A percentile compares a stretch with the other conserved stretches of the same genome.
Evolutionary conservation across 2,329 filamentous ascomycete genomes (phyloP).

Genomic region (Colletotrichum cordylinicola): DNA sequence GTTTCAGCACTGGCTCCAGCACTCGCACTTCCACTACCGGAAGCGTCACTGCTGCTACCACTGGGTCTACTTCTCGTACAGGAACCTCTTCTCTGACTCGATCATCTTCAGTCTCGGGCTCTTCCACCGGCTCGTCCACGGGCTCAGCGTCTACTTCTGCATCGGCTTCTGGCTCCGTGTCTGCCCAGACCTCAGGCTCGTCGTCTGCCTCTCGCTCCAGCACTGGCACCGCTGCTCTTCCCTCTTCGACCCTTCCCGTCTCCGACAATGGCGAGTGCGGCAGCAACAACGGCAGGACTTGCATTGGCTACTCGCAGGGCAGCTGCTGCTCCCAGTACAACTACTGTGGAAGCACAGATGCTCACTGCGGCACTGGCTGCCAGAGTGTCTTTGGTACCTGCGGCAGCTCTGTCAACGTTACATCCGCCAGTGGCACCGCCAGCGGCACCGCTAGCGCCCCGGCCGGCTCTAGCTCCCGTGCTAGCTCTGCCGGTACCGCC

Average conservation of each 20-base stretch:
- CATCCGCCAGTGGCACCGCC: not conserved
- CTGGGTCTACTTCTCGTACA: not conserved
- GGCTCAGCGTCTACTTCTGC: too few relatives aligned
- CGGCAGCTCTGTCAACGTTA: not conserved
- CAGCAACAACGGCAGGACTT: not conserved
- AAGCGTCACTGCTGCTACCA: not conserved
- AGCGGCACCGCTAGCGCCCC: not conserved
- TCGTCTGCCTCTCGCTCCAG: not conserved
- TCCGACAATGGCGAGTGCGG: conserved; percentile 4
- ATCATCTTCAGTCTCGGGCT: not conserved
- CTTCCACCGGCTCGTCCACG: not conserved
- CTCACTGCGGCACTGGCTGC: conserved; percentile 37
- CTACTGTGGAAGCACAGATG: conserved; percentile 37
- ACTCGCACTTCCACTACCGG: not conserved
- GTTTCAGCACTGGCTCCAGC: too few relatives aligned
- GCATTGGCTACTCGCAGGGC: conserved; percentile 11
- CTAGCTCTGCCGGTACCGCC: not conserved
- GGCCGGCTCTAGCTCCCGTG: not conserved
- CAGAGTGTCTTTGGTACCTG: conserved; percentile 31
- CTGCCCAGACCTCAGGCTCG: not conserved
- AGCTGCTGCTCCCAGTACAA: conserved; percentile 34
- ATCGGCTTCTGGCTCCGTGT: too few relatives aligned
- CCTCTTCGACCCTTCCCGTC: not conserved
- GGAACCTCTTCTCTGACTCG: not conserved
- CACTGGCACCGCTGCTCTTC: not conserved